phyloP scores from a whole-genome alignment of 257 asterid genomes.

The Mitragyna speciosa region DNA sequence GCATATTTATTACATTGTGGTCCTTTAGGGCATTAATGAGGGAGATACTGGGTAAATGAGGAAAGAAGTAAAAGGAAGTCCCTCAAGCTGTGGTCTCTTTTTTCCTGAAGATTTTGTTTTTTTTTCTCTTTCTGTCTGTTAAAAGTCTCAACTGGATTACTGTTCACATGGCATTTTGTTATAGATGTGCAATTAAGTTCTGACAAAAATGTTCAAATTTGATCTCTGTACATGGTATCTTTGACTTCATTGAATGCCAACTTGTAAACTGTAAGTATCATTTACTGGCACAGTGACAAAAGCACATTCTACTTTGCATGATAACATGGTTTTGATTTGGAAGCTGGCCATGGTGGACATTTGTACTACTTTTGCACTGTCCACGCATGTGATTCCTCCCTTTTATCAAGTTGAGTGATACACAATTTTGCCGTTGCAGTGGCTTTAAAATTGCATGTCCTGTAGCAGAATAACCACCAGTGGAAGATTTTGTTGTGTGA shows the following conservation, averaged over 20 bases:
- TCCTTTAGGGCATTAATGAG: not conserved
- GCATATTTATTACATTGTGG: not conserved
- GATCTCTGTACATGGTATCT: not conserved
- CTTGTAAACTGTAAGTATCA: not conserved
- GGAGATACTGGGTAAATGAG: not conserved
- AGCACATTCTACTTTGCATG: not conserved
- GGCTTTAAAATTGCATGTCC: not conserved
- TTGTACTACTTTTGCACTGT: not conserved
- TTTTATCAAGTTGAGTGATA: too few relatives aligned
- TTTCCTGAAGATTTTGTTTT: not conserved
- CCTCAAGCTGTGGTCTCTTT: not conserved
- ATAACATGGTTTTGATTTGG: not conserved
- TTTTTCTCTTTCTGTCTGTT: not conserved
- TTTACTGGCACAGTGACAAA: not conserved
- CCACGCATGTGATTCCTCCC: too few relatives aligned
- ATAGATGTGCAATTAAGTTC: not conserved
- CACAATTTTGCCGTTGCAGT: too few relatives aligned
- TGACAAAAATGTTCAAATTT: not conserved
- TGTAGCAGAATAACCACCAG: not conserved
- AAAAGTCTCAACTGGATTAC: not conserved
- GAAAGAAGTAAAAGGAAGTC: too few relatives aligned
- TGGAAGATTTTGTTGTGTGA: not conserved
- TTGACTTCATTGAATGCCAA: not conserved
- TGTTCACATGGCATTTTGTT: not conserved
- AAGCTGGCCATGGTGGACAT: not conserved